Evolutionary conservation across 352 stramenopile genomes (phyloP), one percentile per base, ranked within the genome.

Genomic region (Phytophthora pini): DNA sequence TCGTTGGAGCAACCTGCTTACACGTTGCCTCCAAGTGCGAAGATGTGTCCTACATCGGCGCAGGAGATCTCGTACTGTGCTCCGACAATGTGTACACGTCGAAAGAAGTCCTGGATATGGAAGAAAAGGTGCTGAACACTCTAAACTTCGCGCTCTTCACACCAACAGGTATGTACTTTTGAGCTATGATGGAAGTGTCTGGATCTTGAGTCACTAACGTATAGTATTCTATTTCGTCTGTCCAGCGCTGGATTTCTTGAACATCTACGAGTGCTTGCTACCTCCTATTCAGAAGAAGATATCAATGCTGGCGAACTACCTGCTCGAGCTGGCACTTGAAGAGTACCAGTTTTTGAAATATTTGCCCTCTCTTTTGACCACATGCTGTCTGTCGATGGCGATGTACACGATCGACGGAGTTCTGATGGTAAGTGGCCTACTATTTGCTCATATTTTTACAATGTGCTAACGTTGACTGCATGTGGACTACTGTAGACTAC

Each of bases 31-130:
- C 88, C 8, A 97, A 97, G 53, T 96, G 87, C 61, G 90, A 97
- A 79, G 90, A 97, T 48, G 89, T 97, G 5, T 96, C 88, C 29
- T 97, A 97, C 72, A 97, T 97, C 59, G 88, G 90, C 8, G 89
- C 97, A 26, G 88, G 96, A 59, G 90, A 97, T 55, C 74, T 97
- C 15, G 88, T 88, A 3, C 93, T 96, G 82, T 97, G 90, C 57
- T 89, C 90, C 0, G 89, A 96, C 69, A 96, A 96, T 53, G 87
- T 97, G 6, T 97, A 97, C 70, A 92, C 84, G 4, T 94, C 88
- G 6, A 80, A 82, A 8, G 86, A 97, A 63, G 90, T 97, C 52
- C 65, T 97, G 58, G 88, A 94, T 65, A 96, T 97, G 83, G 90
- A 97, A 68, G 89, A 97, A 73, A 88, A 96, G 62, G 62, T 97